Conservation (phyloP, 2,329 filamentous ascomycete species). For the Penicillium sp. region DNA sequence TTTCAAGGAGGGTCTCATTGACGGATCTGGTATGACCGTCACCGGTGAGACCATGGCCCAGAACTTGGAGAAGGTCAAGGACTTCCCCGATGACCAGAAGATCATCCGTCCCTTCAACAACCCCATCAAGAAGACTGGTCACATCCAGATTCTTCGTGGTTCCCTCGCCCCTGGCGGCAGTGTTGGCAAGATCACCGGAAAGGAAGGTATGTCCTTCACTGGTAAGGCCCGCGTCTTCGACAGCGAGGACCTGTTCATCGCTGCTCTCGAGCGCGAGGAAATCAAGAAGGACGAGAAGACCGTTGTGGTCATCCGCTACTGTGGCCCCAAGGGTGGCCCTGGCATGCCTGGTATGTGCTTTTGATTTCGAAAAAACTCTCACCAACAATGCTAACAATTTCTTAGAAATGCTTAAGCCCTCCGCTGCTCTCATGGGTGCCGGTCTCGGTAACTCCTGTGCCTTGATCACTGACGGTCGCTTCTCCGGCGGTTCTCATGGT, state of each 20-base stretch:
- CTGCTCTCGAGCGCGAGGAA: constrained; percentile 65
- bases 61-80: constrained; percentile 60
- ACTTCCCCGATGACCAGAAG: constrained; percentile 68
- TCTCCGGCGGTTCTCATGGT: constrained; percentile 81
- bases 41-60: constrained; percentile 61
- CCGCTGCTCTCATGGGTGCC: constrained; percentile 71
- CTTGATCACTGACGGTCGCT: constrained; percentile 78
- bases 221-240: constrained; percentile 73
- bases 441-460: constrained; percentile 70
- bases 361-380: not conserved
- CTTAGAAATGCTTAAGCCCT: constrained; percentile 70
- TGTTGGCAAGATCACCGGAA: constrained; percentile 76
- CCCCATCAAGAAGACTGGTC: constrained; percentile 70
- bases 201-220: constrained; percentile 68
- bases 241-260: constrained; percentile 68
- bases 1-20: constrained; percentile 59
- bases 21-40: constrained; percentile 62
- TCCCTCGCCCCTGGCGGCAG: constrained; percentile 68
- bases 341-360: constrained; percentile 59
- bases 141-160: constrained; percentile 72
- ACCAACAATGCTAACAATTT: constrained; percentile 57
- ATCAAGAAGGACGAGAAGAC: constrained; percentile 76
- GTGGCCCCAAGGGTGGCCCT: constrained; percentile 71
- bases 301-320: constrained; percentile 74
- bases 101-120: constrained; percentile 69